These are phyloP conservation scores for Boeremia lycopersici DNA, from an alignment of 2,329 filamentous ascomycete species.

Conservation along the genomic window DNA sequence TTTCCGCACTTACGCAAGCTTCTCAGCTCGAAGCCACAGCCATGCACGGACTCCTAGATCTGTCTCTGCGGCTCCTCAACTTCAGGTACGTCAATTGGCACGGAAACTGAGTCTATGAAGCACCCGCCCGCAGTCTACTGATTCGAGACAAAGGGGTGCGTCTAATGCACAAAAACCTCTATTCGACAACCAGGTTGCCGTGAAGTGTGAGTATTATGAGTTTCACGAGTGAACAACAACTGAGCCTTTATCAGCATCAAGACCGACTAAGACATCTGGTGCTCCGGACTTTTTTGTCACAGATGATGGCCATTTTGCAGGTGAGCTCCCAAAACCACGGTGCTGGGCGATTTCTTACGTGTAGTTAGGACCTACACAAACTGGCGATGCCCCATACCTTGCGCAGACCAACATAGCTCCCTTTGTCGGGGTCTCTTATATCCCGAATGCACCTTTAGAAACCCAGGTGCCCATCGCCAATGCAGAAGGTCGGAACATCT, in stretches of 20 bases:
- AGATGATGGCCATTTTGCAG: constrained; percentile 38
- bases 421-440: constrained; percentile 65
- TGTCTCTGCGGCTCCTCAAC: constrained; percentile 33
- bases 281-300: constrained; percentile 44
- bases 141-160: constrained; percentile 11
- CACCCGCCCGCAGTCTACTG: background rate
- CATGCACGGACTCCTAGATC: constrained; percentile 34
- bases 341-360: constrained; percentile 5
- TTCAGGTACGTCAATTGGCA: constrained; percentile 23
- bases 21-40: constrained; percentile 1
- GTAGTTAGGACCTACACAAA: constrained; percentile 68
- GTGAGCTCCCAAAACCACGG: constrained; percentile 9
- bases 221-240: background rate
- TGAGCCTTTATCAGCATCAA: constrained; percentile 26
- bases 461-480: constrained; percentile 70
- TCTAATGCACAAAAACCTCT: constrained; percentile 24
- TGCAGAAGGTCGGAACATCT: constrained; percentile 67
- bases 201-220: constrained; percentile 30
- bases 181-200: constrained; percentile 17
- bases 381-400: constrained; percentile 71
- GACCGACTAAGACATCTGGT: constrained; percentile 26
- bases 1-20: background rate
- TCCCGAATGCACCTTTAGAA: constrained; percentile 72
- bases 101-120: background rate
- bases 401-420: constrained; percentile 73